These are phyloP conservation scores for Lichtheimia ornata DNA, from an alignment of 371 early-diverging fungal genomes.

Conservation along the genomic window DNA sequence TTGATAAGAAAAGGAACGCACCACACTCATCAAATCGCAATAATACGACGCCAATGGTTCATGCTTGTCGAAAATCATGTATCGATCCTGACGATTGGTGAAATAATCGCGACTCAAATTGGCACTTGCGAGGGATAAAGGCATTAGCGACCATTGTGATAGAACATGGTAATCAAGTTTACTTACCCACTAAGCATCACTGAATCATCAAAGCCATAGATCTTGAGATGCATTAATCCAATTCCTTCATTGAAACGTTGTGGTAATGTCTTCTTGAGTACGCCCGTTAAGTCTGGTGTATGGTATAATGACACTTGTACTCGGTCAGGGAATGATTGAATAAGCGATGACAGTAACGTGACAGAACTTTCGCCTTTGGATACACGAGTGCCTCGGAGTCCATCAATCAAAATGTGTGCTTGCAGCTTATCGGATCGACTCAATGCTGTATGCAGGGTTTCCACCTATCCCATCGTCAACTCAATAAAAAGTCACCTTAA, in stretches of 20 bases:
- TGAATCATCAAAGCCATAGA: conserved; percentile 87
- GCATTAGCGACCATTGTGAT: neutral
- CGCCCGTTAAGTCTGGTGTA: conserved; percentile 79
- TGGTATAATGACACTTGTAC: conserved; percentile 79
- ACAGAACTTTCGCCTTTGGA: conserved; percentile 66
- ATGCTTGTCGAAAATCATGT: conserved; percentile 67
- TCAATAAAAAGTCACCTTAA: neutral
- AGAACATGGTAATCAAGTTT: neutral
- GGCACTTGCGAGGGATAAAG: conserved; percentile 59
- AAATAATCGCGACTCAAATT: conserved; percentile 95
- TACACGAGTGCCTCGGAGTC: conserved; percentile 82
- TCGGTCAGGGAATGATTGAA: conserved; percentile 66
- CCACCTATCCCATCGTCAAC: conserved; percentile 38
- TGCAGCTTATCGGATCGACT: conserved; percentile 49
- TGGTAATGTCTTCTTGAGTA: conserved; percentile 74
- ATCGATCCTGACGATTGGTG: conserved; percentile 93
- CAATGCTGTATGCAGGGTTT: conserved; percentile 61
- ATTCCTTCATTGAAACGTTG: conserved; percentile 89
- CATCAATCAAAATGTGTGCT: conserved; percentile 82
- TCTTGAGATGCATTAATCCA: conserved; percentile 94
- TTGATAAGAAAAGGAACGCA: conserved; percentile 71
- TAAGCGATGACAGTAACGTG: conserved; percentile 67
- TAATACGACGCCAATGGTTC: conserved; percentile 70
- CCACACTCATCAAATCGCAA: conserved; percentile 58
- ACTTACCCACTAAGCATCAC: conserved; percentile 87